These are phyloP conservation scores for Exophiala mesophila DNA, from an alignment of 2,329 filamentous ascomycete species.

Conservation along the genomic window DNA sequence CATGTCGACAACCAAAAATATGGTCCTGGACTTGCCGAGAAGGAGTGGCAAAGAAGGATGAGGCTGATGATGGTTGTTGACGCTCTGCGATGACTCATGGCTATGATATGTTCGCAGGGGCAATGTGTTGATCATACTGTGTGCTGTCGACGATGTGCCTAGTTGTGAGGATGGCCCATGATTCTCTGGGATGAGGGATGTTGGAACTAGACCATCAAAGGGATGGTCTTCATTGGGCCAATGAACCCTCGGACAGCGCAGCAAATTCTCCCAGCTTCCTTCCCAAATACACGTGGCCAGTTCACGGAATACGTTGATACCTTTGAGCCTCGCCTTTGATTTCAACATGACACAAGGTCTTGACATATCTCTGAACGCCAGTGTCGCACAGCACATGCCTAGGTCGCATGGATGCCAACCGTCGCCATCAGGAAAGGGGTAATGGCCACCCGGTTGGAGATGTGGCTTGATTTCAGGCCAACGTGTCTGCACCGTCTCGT, in stretches of 20 bases:
- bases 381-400: constrained; percentile 11
- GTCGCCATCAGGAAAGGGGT: constrained; percentile 3
- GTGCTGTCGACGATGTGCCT: too few relatives aligned
- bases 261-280: constrained; percentile 13
- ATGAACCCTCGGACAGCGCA: constrained; percentile 12
- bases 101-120: too few relatives aligned
- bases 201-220: too few relatives aligned
- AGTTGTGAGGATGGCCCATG: too few relatives aligned
- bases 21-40: too few relatives aligned
- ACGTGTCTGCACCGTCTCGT: constrained; percentile 3
- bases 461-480: constrained; percentile 4
- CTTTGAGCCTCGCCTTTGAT: constrained; percentile 1
- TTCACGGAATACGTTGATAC: constrained; percentile 1
- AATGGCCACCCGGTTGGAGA: constrained; percentile 6
- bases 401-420: constrained; percentile 20
- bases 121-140: too few relatives aligned
- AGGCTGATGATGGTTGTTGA: too few relatives aligned
- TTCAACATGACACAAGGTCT: constrained; percentile 6
- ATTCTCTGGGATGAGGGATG: too few relatives aligned
- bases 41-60: too few relatives aligned
- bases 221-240: too few relatives aligned
- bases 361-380: background rate
- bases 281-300: constrained; percentile 11
- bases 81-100: too few relatives aligned
- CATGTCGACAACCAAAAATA: too few relatives aligned